phyloP scores from a whole-genome alignment of 2,329 filamentous ascomycete species.

The Chrysoporthe cubensis region DNA sequence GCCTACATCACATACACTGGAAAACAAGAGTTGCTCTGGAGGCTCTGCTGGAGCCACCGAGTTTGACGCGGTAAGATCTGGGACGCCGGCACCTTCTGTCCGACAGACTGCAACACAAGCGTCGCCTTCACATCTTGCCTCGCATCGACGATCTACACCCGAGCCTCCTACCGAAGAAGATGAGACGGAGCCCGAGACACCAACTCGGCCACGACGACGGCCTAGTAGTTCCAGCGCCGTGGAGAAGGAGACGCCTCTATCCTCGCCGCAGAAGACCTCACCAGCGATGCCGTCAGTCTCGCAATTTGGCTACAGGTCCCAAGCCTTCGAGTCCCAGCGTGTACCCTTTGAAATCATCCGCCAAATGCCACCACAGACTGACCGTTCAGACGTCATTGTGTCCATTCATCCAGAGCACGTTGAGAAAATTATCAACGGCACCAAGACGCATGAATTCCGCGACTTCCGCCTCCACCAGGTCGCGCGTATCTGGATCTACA shows the following conservation, averaged over 20 bases:
- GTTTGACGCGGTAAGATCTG: neutral
- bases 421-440: conserved; percentile 52
- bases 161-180: conserved; percentile 18
- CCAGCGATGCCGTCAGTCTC: conserved; percentile 29
- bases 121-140: neutral
- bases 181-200: conserved; percentile 27
- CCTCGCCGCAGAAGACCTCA: conserved; percentile 31
- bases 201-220: conserved; percentile 19
- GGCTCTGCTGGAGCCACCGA: neutral
- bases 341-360: conserved; percentile 55
- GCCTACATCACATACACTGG: neutral
- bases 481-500: conserved; percentile 66
- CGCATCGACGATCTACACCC: conserved; percentile 14
- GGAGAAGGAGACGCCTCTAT: conserved; percentile 30
- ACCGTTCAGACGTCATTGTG: conserved; percentile 58
- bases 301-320: conserved; percentile 38
- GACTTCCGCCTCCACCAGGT: conserved; percentile 60
- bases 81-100: neutral
- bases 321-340: conserved; percentile 53
- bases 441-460: conserved; percentile 59
- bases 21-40: neutral
- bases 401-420: conserved; percentile 53
- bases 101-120: neutral
- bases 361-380: conserved; percentile 51
- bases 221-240: conserved; percentile 21